Evolutionary conservation across 1,284 basidiomycete genomes (phyloP), one percentile per base, ranked within the genome.

Genomic region (Waitea zeae): DNA sequence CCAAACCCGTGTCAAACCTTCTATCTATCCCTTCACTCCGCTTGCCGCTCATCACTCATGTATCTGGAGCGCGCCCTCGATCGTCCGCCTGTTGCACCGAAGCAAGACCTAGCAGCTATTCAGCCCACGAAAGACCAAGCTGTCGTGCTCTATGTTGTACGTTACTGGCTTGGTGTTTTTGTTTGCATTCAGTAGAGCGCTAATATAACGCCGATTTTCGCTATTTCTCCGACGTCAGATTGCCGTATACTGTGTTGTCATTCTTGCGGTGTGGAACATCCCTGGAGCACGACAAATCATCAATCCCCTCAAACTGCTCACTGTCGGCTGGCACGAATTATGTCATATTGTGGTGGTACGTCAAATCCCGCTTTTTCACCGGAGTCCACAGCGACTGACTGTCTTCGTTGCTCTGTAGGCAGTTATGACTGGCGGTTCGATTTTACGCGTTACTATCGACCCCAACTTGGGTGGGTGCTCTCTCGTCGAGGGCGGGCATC

Each of bases 271-370:
- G 41, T 83, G 80, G 80, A 81, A 76, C 49, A 76, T 83, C 35
- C 80, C 81, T 6, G 68, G 75, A 38, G 70, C 75, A 26, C 63
- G 80, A 36, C 66, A 70, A 43, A 45, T 80, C 52, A 81, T 84
- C 46, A 81, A 70, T 46, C 81, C 81, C 5, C 61, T 86, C 43
- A 86, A 86, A 50, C 58, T 86, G 17, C 76, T 86, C 47, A 80
- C 80, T 34, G 83, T 86, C 42, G 81, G 81, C 27, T 80, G 70
- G 67, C 81, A 86, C 47, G 81, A 86, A 48, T 58, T 84, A n/a
- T 86, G 76, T 48, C 81, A 86, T 50, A 77, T 83, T 49, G 59
- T 64, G 36, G 67, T 70, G 33, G 81, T 83, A 43, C 39, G 75
- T 58, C 35, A 27, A 7, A 22, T 29, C 27, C 34, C 12, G 12